These are phyloP conservation scores for Castanea mollissima DNA, from an alignment of 306 rosid genomes.

Conservation along the genomic window DNA sequence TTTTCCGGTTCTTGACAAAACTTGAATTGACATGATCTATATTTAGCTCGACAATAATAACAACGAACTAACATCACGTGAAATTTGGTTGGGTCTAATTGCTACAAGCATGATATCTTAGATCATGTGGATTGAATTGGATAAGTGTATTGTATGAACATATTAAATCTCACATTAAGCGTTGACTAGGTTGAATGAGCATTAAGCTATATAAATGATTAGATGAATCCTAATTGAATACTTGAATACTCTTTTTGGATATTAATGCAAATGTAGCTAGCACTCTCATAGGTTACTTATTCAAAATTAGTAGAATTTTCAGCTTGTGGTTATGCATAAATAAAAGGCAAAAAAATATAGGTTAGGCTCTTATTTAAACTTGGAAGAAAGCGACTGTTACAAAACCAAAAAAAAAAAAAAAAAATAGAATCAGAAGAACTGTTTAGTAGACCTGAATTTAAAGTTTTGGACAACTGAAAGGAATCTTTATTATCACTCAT, in stretches of 20 bases:
- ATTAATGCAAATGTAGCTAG: too few relatives aligned
- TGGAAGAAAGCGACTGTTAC: constrained; percentile 61
- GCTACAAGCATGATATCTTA: neutral
- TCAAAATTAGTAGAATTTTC: neutral
- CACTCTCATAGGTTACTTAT: neutral
- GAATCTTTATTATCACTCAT: constrained; percentile 62
- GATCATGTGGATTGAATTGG: too few relatives aligned
- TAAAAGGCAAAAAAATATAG: constrained; percentile 30
- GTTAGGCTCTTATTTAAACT: constrained; percentile 52
- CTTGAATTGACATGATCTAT: constrained; percentile 55
- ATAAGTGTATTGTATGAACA: too few relatives aligned
- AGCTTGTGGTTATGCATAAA: constrained; percentile 7
- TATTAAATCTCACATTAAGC: too few relatives aligned
- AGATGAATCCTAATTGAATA: too few relatives aligned
- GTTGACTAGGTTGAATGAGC: too few relatives aligned
- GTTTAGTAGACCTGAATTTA: constrained; percentile 42
- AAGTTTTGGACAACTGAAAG: constrained; percentile 54
- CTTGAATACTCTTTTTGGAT: too few relatives aligned
- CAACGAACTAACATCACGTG: neutral
- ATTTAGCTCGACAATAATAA: constrained; percentile 37
- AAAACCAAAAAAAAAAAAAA: constrained; percentile 30
- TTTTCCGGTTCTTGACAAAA: constrained; percentile 35
- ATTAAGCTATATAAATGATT: too few relatives aligned
- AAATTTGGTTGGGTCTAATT: neutral
- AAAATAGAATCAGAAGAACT: constrained; percentile 35